These are phyloP conservation scores for Cutaneotrichosporon sp. DNA, from an alignment of 1,284 basidiomycete genomes.

Conservation along the genomic window DNA sequence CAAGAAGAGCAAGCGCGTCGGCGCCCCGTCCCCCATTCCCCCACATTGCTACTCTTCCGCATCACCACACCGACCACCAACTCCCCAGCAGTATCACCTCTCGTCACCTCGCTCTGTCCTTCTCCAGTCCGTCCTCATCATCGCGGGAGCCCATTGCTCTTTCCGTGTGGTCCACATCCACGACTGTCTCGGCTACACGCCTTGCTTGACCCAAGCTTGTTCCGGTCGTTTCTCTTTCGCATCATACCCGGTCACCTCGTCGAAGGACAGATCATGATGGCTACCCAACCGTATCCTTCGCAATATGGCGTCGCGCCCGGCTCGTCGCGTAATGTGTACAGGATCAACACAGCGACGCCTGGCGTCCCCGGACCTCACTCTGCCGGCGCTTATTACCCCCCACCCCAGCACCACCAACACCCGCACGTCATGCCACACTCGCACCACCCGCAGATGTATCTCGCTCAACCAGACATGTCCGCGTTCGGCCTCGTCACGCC, in stretches of 20 bases:
- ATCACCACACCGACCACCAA: neutral
- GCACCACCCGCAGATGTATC: constrained; percentile 14
- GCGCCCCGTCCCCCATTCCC: neutral
- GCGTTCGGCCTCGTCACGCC: constrained; percentile 23
- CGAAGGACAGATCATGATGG: constrained; percentile 17
- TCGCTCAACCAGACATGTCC: constrained; percentile 16
- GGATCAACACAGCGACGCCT: constrained; percentile 2
- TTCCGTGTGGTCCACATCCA: neutral
- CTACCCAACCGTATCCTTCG: constrained; percentile 22
- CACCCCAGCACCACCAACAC: constrained; percentile 7
- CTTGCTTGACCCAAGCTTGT: neutral
- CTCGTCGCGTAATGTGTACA: constrained; percentile 22
- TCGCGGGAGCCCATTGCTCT: neutral
- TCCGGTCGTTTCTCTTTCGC: neutral
- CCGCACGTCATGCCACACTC: constrained; percentile 4
- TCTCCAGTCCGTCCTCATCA: neutral
- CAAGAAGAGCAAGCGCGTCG: constrained; percentile 2
- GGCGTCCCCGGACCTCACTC: constrained; percentile 1
- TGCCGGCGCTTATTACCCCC: constrained; percentile 4
- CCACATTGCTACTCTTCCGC: constrained; percentile 1
- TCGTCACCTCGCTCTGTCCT: neutral
- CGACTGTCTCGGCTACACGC: neutral
- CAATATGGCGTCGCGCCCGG: constrained; percentile 13
- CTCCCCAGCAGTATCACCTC: neutral
- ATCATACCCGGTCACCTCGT: neutral